A percentile compares a stretch with the other conserved stretches of the same genome.
These are phyloP conservation scores for Leccinum disarticulatum DNA, from an alignment of 768 basidiomycete genomes.

Conservation along the genomic window DNA sequence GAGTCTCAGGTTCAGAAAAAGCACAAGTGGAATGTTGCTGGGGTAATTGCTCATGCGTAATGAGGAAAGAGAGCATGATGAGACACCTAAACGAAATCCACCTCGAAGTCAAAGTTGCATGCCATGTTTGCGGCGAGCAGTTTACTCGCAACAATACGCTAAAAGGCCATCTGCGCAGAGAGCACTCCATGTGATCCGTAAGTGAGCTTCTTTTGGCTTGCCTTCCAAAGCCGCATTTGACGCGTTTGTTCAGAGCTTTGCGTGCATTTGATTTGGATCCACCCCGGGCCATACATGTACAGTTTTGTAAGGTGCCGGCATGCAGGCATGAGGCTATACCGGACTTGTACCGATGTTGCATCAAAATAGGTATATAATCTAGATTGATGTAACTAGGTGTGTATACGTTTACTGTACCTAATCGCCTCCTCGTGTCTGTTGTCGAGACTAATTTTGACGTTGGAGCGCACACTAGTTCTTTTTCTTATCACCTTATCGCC, in stretches of 20 bases:
- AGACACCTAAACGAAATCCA: slow-evolving; percentile 30
- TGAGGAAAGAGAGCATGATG: slow-evolving; percentile 31
- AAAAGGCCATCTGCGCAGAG: slow-evolving; percentile 11
- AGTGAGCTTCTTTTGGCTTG: background rate
- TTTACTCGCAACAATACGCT: slow-evolving; percentile 31
- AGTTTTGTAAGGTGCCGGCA: background rate
- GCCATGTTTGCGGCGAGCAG: slow-evolving; percentile 16
- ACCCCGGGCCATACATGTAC: background rate
- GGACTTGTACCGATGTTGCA: slow-evolving; percentile 2
- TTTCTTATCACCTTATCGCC: slow-evolving; percentile 14
- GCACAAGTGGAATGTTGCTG: slow-evolving; percentile 15
- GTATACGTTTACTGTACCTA: background rate
- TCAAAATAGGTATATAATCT: background rate
- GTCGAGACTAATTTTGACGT: background rate
- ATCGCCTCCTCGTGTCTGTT: slow-evolving; percentile 14
- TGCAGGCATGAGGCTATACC: background rate
- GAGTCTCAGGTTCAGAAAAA: slow-evolving; percentile 19
- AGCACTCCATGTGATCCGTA: slow-evolving; percentile 12
- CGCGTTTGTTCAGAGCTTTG: background rate
- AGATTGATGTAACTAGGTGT: background rate
- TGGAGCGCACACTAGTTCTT: background rate
- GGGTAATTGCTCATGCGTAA: slow-evolving; percentile 13
- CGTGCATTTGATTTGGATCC: background rate
- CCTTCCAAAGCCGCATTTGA: background rate
- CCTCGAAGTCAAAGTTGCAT: slow-evolving; percentile 15